Percentiles rank a stretch among this genome's conserved stretches.
Evolutionary conservation across 208 protist species (phyloP).

Genomic region (Crithidia brevicula): DNA sequence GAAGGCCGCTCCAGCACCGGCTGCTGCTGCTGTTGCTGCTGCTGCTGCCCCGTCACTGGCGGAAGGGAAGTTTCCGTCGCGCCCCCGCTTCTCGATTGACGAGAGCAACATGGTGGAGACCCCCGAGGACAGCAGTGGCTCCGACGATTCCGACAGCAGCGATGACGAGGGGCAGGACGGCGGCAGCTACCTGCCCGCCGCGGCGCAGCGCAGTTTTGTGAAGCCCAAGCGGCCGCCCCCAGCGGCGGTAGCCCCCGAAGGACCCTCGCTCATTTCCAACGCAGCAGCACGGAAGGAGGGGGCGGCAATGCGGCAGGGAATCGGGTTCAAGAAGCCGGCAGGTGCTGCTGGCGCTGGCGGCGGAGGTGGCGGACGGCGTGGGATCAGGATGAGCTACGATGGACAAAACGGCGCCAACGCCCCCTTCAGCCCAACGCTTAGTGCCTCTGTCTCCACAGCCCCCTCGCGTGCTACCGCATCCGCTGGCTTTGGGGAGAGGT

Average conservation of each 20-base stretch:
- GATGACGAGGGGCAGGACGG: conserved; percentile 2
- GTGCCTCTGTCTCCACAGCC: too few species aligned
- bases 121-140: conserved; percentile 30
- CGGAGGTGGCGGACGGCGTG: neutral
- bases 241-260: neutral
- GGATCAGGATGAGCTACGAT: neutral
- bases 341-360: neutral
- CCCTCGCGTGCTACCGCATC: too few species aligned
- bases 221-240: conserved; percentile 7
- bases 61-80: neutral
- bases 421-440: neutral
- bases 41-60: neutral
- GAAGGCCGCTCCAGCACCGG: neutral
- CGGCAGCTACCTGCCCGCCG: conserved; percentile 9
- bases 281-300: conserved; percentile 9
- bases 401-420: neutral
- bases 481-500: neutral
- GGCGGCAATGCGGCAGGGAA: conserved; percentile 28
- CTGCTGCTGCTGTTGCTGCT: neutral
- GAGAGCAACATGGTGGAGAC: conserved; percentile 31
- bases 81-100: conserved; percentile 24
- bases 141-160: conserved; percentile 22
- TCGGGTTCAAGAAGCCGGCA: conserved; percentile 26
- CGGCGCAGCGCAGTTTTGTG: conserved; percentile 16
- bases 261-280: conserved; percentile 2